Conservation (phyloP, 129 eudicot genomes). For the Centella asiatica region DNA sequence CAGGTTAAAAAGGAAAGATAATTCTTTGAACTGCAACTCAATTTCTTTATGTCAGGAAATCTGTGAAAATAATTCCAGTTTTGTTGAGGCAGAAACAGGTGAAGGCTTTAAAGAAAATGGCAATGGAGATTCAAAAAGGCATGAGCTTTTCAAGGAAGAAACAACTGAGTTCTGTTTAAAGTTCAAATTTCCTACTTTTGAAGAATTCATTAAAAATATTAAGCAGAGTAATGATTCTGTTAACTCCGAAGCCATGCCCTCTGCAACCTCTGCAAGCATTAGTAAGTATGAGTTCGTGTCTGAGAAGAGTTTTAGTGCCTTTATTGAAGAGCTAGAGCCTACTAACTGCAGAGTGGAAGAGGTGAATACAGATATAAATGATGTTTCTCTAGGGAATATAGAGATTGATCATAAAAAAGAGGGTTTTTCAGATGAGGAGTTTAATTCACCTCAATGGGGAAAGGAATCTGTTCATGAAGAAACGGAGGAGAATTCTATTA, state of each 20-base stretch:
- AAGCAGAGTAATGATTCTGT: constrained; percentile 9
- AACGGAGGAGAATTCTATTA: not conserved
- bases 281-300: not conserved
- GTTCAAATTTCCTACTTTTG: constrained; percentile 5
- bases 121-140: not conserved
- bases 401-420: not conserved
- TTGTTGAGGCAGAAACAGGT: not conserved
- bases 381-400: not conserved
- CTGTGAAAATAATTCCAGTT: not conserved
- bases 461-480: constrained; percentile 15
- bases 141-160: not conserved
- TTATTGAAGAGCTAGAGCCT: constrained; percentile 1
- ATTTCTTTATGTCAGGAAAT: not conserved
- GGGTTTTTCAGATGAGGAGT: constrained; percentile 6
- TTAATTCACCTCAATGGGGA: constrained; percentile 11
- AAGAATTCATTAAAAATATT: not conserved
- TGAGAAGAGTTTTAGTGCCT: not conserved
- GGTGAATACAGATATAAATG: constrained; percentile 3
- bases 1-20: constrained; percentile 1
- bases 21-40: not conserved
- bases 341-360: constrained; percentile 13
- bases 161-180: not conserved
- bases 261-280: not conserved
- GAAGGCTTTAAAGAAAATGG: not conserved
- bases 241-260: constrained; percentile 12